A percentile compares a stretch with the other conserved stretches of the same genome.
Evolutionary conservation across 2,329 filamentous ascomycete genomes (phyloP).

Genomic region (Aspergillus tamarii): DNA sequence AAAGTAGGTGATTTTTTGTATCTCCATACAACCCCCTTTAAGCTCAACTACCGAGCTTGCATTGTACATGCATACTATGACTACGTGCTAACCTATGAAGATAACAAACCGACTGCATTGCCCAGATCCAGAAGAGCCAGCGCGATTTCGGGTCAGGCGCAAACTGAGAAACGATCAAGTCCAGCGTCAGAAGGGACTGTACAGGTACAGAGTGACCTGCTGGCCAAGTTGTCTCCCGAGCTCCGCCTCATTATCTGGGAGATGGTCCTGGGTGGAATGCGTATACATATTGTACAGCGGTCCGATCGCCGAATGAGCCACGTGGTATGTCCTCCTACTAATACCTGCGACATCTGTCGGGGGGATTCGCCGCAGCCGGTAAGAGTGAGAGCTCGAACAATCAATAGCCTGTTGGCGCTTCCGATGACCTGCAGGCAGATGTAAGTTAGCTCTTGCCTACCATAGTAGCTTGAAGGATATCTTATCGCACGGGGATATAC

Average conservation of each 20-base stretch:
- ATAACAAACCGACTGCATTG: constrained; percentile 34
- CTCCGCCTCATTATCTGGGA: constrained; percentile 44
- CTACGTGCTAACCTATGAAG: constrained; percentile 20
- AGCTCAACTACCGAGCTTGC: neutral
- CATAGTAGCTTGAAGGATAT: neutral
- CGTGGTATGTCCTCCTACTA: constrained; percentile 33
- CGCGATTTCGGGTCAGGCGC: constrained; percentile 10
- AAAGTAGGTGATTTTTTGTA: constrained; percentile 32
- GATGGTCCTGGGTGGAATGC: constrained; percentile 31
- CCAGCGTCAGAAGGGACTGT: constrained; percentile 15
- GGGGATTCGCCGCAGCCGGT: constrained; percentile 33
- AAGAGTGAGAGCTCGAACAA: constrained; percentile 19
- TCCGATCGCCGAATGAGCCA: constrained; percentile 35
- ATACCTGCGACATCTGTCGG: constrained; percentile 39
- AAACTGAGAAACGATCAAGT: constrained; percentile 17
- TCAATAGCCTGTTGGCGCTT: constrained; percentile 30
- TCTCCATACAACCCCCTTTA: neutral
- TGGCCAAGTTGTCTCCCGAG: constrained; percentile 38
- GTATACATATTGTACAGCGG: constrained; percentile 42
- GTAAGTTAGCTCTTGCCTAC: constrained; percentile 21
- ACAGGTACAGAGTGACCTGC: constrained; percentile 33
- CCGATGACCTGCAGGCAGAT: constrained; percentile 41
- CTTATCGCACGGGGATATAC: neutral
- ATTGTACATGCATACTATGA: neutral
- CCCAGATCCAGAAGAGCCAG: constrained; percentile 20